phyloP scores from a whole-genome alignment of 1,139 yeast genomes.

The Lodderomyces parapsilosis region DNA sequence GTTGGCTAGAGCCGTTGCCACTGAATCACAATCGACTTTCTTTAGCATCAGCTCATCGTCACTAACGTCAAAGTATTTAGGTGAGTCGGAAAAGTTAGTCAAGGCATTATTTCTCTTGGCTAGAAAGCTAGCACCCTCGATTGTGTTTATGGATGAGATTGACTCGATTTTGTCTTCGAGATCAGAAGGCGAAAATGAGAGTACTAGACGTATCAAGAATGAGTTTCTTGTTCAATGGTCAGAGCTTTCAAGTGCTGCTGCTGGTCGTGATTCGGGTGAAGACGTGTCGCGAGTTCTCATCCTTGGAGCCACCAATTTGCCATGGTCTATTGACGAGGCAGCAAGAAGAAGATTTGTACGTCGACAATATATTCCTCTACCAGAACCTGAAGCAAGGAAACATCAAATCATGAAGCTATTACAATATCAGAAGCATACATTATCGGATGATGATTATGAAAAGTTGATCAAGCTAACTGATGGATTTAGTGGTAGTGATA shows the following conservation, averaged over 20 bases:
- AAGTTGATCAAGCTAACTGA: slow-evolving; percentile 63
- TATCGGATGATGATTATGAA: slow-evolving; percentile 62
- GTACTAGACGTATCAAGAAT: slow-evolving; percentile 86
- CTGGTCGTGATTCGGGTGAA: slow-evolving; percentile 60
- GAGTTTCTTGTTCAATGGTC: slow-evolving; percentile 97
- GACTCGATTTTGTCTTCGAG: slow-evolving; percentile 87
- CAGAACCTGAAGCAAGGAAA: slow-evolving; percentile 79
- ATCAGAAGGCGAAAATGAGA: slow-evolving; percentile 88
- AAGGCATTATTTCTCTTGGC: slow-evolving; percentile 87
- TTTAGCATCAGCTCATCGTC: slow-evolving; percentile 92
- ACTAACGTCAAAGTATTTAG: slow-evolving; percentile 85
- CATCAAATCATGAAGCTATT: slow-evolving; percentile 72
- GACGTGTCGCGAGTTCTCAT: slow-evolving; percentile 74
- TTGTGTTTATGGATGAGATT: slow-evolving; percentile 86
- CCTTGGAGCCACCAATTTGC: slow-evolving; percentile 92
- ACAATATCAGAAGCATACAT: slow-evolving; percentile 71
- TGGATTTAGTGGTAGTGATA: slow-evolving; percentile 91
- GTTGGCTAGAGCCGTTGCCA: slow-evolving; percentile 97
- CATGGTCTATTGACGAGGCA: slow-evolving; percentile 98
- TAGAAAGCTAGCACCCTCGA: slow-evolving; percentile 83
- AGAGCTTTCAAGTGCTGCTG: slow-evolving; percentile 89
- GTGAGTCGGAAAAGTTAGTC: slow-evolving; percentile 93
- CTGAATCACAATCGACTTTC: slow-evolving; percentile 92
- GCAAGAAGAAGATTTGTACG: slow-evolving; percentile 93
- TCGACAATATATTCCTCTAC: slow-evolving; percentile 91